Evolutionary conservation across 129 eudicot species (phyloP).

Genomic region (Escallonia rubra): DNA sequence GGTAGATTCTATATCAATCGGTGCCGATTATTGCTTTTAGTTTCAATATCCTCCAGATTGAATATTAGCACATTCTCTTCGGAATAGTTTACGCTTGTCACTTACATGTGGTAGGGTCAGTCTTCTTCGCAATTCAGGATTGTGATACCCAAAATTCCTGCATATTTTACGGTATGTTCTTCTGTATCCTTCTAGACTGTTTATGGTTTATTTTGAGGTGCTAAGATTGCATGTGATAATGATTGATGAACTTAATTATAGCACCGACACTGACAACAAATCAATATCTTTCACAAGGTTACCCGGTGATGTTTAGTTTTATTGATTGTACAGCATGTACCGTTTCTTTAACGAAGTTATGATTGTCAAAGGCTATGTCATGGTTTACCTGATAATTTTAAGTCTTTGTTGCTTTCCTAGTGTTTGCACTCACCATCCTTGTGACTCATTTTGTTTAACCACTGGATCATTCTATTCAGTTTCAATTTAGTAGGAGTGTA

Average conservation of each 20-base stretch:
- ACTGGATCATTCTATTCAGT: no score
- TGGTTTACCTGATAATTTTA: background rate
- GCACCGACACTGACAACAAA: background rate
- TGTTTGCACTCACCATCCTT: no score
- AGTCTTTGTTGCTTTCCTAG: background rate
- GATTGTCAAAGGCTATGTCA: no score
- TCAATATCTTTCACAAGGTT: background rate
- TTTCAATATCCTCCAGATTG: background rate
- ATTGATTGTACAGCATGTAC: background rate
- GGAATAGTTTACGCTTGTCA: background rate
- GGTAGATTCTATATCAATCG: no score
- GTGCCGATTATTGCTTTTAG: background rate
- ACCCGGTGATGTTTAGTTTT: background rate
- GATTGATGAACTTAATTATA: background rate
- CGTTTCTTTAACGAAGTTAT: no score
- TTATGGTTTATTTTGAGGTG: background rate
- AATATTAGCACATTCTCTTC: background rate
- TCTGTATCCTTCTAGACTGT: background rate
- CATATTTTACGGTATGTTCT: slow-evolving; percentile 84
- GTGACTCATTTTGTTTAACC: no score
- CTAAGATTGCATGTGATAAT: background rate
- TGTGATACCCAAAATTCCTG: slow-evolving; percentile 80
- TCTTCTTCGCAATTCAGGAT: slow-evolving; percentile 86
- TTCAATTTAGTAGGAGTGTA: no score
- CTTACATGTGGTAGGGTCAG: slow-evolving; percentile 52